phyloP scores from a whole-genome alignment of 139 green algal genomes.

The Asterochloris erici region DNA sequence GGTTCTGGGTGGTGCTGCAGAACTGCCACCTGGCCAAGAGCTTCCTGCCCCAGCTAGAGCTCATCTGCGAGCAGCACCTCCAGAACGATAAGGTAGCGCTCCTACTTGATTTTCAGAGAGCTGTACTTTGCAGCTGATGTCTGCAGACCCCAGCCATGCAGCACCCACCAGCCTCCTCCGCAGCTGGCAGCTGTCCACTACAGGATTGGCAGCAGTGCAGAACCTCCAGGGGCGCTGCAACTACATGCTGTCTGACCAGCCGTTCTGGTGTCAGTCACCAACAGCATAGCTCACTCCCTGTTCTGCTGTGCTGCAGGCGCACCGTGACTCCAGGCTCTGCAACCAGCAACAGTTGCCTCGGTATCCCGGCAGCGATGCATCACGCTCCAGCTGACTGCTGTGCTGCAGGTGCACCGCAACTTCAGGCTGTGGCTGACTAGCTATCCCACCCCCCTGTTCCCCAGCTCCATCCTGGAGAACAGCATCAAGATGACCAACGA shows the following conservation, averaged over 20 bases:
- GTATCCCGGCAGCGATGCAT: no score
- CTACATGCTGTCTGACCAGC: no score
- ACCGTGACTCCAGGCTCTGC: constrained; percentile 81
- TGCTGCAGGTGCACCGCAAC: constrained; percentile 51
- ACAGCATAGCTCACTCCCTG: no score
- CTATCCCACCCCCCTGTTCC: constrained; percentile 74
- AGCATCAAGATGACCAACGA: constrained; percentile 78
- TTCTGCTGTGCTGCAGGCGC: constrained; percentile 23
- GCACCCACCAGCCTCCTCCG: no score
- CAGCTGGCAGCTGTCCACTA: no score
- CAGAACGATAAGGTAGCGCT: constrained; percentile 40
- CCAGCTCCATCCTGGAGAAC: constrained; percentile 60
- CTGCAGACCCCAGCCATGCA: no score
- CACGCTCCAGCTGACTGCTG: background rate
- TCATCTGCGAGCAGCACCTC: constrained; percentile 68
- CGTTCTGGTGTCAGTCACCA: no score
- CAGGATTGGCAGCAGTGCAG: no score
- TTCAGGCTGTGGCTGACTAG: constrained; percentile 85
- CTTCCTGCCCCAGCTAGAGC: constrained; percentile 77
- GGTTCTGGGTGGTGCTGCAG: constrained; percentile 85
- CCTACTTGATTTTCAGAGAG: no score
- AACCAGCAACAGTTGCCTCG: no score
- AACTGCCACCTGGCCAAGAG: constrained; percentile 68
- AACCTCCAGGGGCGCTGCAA: no score
- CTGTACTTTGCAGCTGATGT: no score